phyloP scores from a whole-genome alignment of 371 early-diverging fungal species.

The Mycotypha africana region DNA sequence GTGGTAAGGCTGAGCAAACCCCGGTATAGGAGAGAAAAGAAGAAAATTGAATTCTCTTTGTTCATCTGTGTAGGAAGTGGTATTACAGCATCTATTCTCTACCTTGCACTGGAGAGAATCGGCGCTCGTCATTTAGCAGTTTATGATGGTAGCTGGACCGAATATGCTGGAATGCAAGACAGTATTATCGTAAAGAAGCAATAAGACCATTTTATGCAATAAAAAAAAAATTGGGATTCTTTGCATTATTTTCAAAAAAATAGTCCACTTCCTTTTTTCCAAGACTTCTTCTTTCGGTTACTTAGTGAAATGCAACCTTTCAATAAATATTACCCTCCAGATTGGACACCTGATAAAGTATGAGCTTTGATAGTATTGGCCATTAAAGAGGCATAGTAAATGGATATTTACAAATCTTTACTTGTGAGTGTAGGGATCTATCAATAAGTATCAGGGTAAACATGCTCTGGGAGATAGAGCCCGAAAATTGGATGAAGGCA shows the following conservation, averaged over 20 bases:
- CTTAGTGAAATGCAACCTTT: constrained; percentile 68
- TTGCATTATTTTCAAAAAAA: no score
- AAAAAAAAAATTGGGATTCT: no score
- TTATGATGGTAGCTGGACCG: constrained; percentile 86
- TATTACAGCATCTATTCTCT: constrained; percentile 72
- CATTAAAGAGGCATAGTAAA: background rate
- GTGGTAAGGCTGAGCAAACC: constrained; percentile 37
- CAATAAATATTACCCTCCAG: constrained; percentile 73
- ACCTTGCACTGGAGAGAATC: constrained; percentile 61
- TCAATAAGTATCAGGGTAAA: constrained; percentile 81
- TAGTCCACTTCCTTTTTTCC: no score
- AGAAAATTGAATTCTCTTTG: background rate
- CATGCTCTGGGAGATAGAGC: constrained; percentile 88
- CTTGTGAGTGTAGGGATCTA: constrained; percentile 53
- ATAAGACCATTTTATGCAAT: no score
- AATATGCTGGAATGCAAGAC: constrained; percentile 64
- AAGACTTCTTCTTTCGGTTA: no score
- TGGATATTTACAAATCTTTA: background rate
- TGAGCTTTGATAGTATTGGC: background rate
- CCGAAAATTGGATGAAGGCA: constrained; percentile 85
- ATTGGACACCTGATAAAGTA: constrained; percentile 69
- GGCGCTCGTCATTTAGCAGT: constrained; percentile 63
- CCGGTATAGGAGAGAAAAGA: background rate
- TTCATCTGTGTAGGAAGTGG: constrained; percentile 51
- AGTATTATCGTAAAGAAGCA: constrained; percentile 46